These are phyloP conservation scores for Amanita fuliginea DNA, from an alignment of 768 basidiomycete genomes.

Conservation along the genomic window DNA sequence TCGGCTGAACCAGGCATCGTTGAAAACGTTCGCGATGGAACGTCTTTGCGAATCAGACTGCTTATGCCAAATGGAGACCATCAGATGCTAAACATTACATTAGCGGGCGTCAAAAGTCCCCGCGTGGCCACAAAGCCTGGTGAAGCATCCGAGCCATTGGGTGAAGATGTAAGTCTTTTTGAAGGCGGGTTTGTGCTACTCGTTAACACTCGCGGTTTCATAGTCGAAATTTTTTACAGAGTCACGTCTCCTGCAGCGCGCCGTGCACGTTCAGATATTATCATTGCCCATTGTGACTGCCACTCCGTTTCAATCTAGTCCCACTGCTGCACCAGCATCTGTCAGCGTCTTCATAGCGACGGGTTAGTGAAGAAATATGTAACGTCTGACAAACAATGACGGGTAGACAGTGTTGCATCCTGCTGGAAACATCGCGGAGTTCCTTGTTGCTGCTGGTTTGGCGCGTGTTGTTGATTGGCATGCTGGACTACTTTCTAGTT, in stretches of 20 bases:
- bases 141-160: conserved; percentile 73
- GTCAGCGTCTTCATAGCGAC: conserved; percentile 87
- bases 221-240: conserved; percentile 94
- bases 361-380: conserved; percentile 29
- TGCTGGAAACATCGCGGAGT: conserved; percentile 89
- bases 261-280: conserved; percentile 66
- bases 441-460: conserved; percentile 72
- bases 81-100: conserved; percentile 77
- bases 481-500: conserved; percentile 81
- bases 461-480: conserved; percentile 97
- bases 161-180: conserved; percentile 64
- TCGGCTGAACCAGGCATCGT: conserved; percentile 56
- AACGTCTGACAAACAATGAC: conserved; percentile 1
- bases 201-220: conserved; percentile 9
- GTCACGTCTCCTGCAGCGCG: conserved; percentile 70
- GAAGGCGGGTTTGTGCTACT: neutral
- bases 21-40: conserved; percentile 89
- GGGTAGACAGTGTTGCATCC: conserved; percentile 64
- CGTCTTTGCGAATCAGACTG: conserved; percentile 79
- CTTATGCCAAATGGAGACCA: conserved; percentile 84
- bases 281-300: conserved; percentile 72
- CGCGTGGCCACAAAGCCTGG: conserved; percentile 61
- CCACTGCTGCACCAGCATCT: conserved; percentile 45
- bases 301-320: conserved; percentile 64
- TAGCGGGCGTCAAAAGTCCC: conserved; percentile 74